Conservation (phyloP, 768 basidiomycete genomes). For the Phlebiopsis gigantea region DNA sequence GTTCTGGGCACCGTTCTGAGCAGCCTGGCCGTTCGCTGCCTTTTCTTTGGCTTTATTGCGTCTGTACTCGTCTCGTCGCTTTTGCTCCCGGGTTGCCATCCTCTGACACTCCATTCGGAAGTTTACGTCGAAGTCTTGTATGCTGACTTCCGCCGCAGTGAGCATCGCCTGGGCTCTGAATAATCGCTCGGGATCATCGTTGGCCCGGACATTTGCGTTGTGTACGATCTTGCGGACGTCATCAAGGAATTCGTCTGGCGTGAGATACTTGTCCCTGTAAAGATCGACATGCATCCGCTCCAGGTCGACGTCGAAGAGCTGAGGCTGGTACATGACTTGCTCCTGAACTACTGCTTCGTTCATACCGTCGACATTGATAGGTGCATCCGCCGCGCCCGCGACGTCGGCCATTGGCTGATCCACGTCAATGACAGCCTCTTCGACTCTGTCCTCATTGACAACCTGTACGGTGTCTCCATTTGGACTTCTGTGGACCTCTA, state of each 20-base stretch:
- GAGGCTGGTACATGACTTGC: slow-evolving; percentile 36
- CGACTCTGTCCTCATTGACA: slow-evolving; percentile 30
- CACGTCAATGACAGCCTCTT: slow-evolving; percentile 9
- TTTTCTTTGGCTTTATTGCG: slow-evolving; percentile 30
- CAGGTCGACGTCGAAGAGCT: slow-evolving; percentile 82
- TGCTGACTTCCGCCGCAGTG: slow-evolving; percentile 78
- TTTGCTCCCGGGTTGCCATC: slow-evolving; percentile 74
- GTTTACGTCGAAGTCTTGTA: slow-evolving; percentile 77
- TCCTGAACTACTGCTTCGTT: slow-evolving; percentile 21
- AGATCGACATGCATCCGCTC: slow-evolving; percentile 86
- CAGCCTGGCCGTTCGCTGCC: slow-evolving; percentile 22
- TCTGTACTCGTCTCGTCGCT: slow-evolving; percentile 49
- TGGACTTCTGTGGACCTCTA: slow-evolving; percentile 31
- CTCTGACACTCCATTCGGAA: slow-evolving; percentile 81
- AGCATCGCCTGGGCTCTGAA: slow-evolving; percentile 87
- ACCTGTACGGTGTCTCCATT: slow-evolving; percentile 41
- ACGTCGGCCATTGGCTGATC: slow-evolving; percentile 32
- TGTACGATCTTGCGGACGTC: slow-evolving; percentile 79
- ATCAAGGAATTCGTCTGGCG: slow-evolving; percentile 81
- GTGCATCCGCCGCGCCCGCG: slow-evolving; percentile 13
- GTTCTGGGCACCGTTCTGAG: slow-evolving; percentile 31
- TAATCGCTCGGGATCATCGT: slow-evolving; percentile 69
- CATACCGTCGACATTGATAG: slow-evolving; percentile 4
- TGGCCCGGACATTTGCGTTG: slow-evolving; percentile 52
- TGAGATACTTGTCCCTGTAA: slow-evolving; percentile 81